Conservation (phyloP, 805 yeast species). For the Sugiyamaella floridensis region DNA sequence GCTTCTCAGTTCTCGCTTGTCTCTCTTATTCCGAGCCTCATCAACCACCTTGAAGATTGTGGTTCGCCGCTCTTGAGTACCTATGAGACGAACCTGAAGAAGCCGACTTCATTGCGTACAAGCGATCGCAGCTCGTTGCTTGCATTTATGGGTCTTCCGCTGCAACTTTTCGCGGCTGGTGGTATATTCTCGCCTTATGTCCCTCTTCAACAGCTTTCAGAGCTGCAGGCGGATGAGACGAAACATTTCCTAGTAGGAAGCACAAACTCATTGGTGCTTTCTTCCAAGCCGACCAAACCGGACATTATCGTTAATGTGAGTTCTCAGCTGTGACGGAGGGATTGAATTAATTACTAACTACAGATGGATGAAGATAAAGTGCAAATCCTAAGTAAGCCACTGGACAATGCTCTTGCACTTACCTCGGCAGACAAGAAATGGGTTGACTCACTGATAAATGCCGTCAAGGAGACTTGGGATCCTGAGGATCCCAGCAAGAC, state of each 20-base stretch:
- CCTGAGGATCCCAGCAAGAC: conserved; percentile 35
- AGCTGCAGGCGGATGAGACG: conserved; percentile 50
- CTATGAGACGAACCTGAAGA: conserved; percentile 43
- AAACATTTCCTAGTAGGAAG: conserved; percentile 73
- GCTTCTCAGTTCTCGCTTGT: conserved; percentile 77
- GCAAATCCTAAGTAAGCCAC: conserved; percentile 39
- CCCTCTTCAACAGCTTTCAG: conserved; percentile 87
- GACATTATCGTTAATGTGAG: conserved; percentile 74
- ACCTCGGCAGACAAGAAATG: conserved; percentile 67
- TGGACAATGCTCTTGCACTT: conserved; percentile 41
- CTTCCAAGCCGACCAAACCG: conserved; percentile 52
- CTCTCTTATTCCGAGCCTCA: conserved; percentile 73
- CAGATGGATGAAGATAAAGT: conserved; percentile 30
- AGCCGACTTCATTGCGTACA: conserved; percentile 64
- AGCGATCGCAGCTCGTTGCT: conserved; percentile 73
- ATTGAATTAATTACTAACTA: conserved; percentile 1
- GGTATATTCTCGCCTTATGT: conserved; percentile 88
- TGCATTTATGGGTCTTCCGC: conserved; percentile 78
- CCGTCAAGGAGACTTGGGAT: conserved; percentile 43
- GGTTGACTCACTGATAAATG: conserved; percentile 49
- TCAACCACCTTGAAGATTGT: conserved; percentile 63
- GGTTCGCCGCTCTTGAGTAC: conserved; percentile 70
- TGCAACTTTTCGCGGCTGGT: conserved; percentile 77
- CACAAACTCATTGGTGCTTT: conserved; percentile 73
- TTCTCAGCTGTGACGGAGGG: conserved; percentile 16